Evolutionary conservation across 805 yeast genomes (phyloP), one percentile per base, ranked within the genome.

Genomic region (Wickerhamiella hasegawae): DNA sequence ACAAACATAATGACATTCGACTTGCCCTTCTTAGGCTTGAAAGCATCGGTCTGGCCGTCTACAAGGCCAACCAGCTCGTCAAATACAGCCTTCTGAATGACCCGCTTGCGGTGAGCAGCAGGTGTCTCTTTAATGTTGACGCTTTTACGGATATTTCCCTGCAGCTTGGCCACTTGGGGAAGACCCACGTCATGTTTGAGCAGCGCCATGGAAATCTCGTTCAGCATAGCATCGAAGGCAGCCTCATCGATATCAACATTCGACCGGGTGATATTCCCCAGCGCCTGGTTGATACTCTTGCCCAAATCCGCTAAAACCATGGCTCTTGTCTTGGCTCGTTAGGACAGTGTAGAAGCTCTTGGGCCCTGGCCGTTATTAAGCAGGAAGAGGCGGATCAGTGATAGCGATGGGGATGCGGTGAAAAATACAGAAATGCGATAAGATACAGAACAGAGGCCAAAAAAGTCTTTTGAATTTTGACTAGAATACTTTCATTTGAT

Each of bases 131-230:
- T 64, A 20, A 60, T 60, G 36, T 69, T 65, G 33, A 82, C 64
- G 27, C 68, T 70, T 28, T 60, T 51, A 48, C 72, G 73, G 45
- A 87, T 69, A 46, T 77, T 74, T 45, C 71, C 77, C 51, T 95
- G 69, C 41, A 87, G 60, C 43, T 67, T 68, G 26, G 81, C 73
- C 20, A 87, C 98, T 32, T 87, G 65, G 46, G 70, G 72, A 52
- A 90, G 75, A 51, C 90, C 90, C 18, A 87, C 97, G 57, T 87
- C 98, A n/a, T 90, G 69, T 57, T 85, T 95, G 39, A 90, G 63
- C 38, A 87, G 66, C 0, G 98, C 98, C 40, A 80, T 76, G 39
- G 92, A 81, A 34, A 87, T 76, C 48, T 80, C 93, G 54, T 87
- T 87, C 47, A 90, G 61, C 76, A 85, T 71, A 22, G 54, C 54